These are phyloP conservation scores for Melastoma malabathricum DNA, from an alignment of 345 rosid species.

Conservation along the genomic window DNA sequence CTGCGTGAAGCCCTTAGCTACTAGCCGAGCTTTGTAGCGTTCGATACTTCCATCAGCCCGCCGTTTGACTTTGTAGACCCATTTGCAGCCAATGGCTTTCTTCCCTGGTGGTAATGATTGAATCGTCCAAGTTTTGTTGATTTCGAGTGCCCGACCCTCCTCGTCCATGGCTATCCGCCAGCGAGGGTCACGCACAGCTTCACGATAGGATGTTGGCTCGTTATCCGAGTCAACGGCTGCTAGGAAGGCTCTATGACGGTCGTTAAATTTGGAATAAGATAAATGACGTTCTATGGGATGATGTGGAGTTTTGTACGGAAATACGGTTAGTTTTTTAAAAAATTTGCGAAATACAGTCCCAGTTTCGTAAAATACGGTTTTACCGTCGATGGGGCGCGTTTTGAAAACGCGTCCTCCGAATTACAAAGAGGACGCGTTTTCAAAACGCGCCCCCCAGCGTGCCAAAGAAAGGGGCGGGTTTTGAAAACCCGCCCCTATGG, in stretches of 20 bases:
- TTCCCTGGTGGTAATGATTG: not conserved
- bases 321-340: too few relatives aligned
- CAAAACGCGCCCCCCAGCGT: too few relatives aligned
- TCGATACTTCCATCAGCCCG: not conserved
- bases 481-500: too few relatives aligned
- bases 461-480: too few relatives aligned
- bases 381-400: too few relatives aligned
- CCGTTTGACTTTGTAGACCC: not conserved
- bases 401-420: too few relatives aligned
- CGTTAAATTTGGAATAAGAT: not conserved
- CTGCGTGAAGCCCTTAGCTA: not conserved
- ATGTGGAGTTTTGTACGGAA: too few relatives aligned
- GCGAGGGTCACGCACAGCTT: too few relatives aligned
- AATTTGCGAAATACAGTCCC: too few relatives aligned
- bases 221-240: accelerated
- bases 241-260: not conserved
- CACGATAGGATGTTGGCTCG: not conserved
- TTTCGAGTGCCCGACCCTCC: not conserved
- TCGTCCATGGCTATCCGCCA: not conserved
- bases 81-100: not conserved
- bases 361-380: too few relatives aligned
- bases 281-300: not conserved
- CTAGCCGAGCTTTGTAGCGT: not conserved
- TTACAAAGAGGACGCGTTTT: too few relatives aligned
- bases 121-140: not conserved